Evolutionary conservation across 2,329 filamentous ascomycete species (phyloP).

Genomic region (Exophiala dermatitidis): DNA sequence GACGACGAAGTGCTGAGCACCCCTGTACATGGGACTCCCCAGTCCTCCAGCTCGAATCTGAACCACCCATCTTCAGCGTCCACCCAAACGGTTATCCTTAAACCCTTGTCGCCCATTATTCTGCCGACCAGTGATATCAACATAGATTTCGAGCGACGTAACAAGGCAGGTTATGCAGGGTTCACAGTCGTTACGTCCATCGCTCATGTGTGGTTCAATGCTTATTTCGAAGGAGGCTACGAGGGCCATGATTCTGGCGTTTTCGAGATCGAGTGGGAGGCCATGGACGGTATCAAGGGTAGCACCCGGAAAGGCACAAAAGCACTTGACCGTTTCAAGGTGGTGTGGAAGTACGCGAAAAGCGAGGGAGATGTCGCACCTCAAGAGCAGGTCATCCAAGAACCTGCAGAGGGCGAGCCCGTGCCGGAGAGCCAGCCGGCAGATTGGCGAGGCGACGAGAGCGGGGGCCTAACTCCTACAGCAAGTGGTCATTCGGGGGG

Average conservation of each 20-base stretch:
- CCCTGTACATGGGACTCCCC: slow-evolving; percentile 19
- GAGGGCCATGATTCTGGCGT: slow-evolving; percentile 61
- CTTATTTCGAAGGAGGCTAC: slow-evolving; percentile 76
- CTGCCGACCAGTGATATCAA: slow-evolving; percentile 81
- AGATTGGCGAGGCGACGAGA: slow-evolving; percentile 62
- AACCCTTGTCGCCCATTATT: slow-evolving; percentile 59
- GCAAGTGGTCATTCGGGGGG: slow-evolving; percentile 20
- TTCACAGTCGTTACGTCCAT: slow-evolving; percentile 87
- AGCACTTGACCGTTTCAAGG: slow-evolving; percentile 72
- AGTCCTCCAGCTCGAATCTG: slow-evolving; percentile 29
- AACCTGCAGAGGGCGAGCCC: slow-evolving; percentile 60
- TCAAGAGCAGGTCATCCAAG: slow-evolving; percentile 46
- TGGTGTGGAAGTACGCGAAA: slow-evolving; percentile 65
- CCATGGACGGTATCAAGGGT: slow-evolving; percentile 92
- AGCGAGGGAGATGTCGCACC: slow-evolving; percentile 21
- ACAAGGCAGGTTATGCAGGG: slow-evolving; percentile 65
- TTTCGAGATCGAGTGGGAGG: slow-evolving; percentile 65
- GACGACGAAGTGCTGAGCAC: slow-evolving; percentile 19
- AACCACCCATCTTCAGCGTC: slow-evolving; percentile 44
- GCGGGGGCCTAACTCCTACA: slow-evolving; percentile 27
- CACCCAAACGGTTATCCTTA: slow-evolving; percentile 70
- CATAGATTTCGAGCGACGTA: slow-evolving; percentile 79
- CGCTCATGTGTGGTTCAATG: slow-evolving; percentile 95
- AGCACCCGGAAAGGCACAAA: slow-evolving; percentile 72
- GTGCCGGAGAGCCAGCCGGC: slow-evolving; percentile 64